phyloP scores from a whole-genome alignment of 2,329 filamentous ascomycete species.

The Periglandula ipomoeae region DNA sequence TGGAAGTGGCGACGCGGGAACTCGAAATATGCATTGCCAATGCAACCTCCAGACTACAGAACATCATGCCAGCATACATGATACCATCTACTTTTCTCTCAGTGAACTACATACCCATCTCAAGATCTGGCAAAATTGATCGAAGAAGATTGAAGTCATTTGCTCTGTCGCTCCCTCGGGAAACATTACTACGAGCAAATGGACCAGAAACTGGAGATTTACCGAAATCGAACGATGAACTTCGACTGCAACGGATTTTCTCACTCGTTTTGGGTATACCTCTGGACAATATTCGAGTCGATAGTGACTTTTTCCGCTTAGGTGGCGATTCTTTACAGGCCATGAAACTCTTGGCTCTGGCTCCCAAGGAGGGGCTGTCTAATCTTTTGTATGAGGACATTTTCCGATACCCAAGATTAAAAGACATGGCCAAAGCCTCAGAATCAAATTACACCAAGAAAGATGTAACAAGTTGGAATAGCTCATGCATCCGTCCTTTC shows the following conservation, averaged over 20 bases:
- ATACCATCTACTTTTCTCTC: not conserved
- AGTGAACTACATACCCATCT: not conserved
- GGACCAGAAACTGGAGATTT: not conserved
- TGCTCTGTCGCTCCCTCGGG: not conserved
- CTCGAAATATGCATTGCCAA: not conserved
- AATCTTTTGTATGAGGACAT: conserved; percentile 2
- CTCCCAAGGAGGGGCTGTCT: not conserved
- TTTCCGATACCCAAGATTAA: conserved; percentile 5
- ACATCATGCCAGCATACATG: not conserved
- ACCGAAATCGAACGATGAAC: not conserved
- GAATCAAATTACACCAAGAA: not conserved
- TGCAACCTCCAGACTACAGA: not conserved
- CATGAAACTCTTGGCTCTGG: conserved; percentile 29
- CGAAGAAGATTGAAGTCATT: not conserved
- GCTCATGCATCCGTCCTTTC: not conserved
- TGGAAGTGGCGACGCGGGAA: not conserved
- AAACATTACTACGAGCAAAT: not conserved
- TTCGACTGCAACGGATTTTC: not conserved
- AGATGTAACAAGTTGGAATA: not conserved
- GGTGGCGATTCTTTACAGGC: conserved; percentile 36
- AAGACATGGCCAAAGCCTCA: conserved; percentile 3
- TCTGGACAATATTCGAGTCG: conserved; percentile 15
- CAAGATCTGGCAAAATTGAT: not conserved
- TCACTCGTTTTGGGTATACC: conserved; percentile 16
- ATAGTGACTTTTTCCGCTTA: conserved; percentile 30